Evolutionary conservation across 176 grass and related monocot genomes (phyloP).

Genomic region (Aegilops bicornis): DNA sequence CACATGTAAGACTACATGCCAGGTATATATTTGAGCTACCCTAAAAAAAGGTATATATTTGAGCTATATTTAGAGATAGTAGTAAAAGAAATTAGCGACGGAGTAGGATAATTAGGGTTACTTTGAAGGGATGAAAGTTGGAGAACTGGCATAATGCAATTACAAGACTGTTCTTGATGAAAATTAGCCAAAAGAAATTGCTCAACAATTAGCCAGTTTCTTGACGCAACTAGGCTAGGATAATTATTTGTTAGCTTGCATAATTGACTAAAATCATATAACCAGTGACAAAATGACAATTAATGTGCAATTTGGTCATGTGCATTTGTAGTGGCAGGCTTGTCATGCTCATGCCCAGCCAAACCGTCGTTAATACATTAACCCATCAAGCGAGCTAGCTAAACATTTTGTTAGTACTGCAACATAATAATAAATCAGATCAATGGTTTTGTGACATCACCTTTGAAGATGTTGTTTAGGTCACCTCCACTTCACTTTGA

Average conservation of each 20-base stretch:
- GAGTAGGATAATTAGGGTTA: neutral
- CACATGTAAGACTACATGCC: neutral
- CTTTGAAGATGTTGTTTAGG: neutral
- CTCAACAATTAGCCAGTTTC: no score
- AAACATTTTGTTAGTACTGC: no score
- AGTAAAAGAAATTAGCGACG: neutral
- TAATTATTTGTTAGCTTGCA: neutral
- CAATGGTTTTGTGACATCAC: no score
- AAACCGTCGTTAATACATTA: neutral
- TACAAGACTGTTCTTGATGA: neutral
- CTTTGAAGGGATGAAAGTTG: neutral
- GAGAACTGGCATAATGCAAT: neutral
- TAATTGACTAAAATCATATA: neutral
- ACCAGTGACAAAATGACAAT: neutral
- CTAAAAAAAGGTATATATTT: neutral
- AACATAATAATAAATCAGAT: neutral
- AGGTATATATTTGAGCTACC: neutral
- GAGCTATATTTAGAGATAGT: neutral
- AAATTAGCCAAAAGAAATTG: no score
- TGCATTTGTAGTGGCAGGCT: slow-evolving; percentile 18
- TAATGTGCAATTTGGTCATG: neutral
- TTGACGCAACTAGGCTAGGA: neutral
- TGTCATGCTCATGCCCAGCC: neutral
- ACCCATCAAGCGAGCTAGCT: neutral
- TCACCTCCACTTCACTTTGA: neutral